A percentile compares a stretch with the other conserved stretches of the same genome.
phyloP scores from a whole-genome alignment of 2,329 filamentous ascomycete species.

The Fusarium abutilonis region DNA sequence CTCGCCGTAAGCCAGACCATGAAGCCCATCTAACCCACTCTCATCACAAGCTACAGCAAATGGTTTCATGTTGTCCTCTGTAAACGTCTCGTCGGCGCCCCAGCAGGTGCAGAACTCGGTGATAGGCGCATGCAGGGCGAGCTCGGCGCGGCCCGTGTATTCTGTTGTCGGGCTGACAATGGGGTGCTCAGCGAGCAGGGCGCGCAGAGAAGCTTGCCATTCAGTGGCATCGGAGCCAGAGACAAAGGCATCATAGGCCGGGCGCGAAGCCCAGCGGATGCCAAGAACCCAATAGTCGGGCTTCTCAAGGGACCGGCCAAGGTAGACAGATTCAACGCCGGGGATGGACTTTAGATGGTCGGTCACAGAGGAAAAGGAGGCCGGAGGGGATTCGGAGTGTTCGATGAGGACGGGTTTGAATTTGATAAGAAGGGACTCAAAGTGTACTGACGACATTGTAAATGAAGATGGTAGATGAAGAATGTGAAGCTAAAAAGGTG shows the following conservation, averaged over 20 bases:
- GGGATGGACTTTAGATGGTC: slow-evolving; percentile 46
- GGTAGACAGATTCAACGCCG: slow-evolving; percentile 49
- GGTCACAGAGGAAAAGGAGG: slow-evolving; percentile 43
- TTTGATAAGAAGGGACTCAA: slow-evolving; percentile 48
- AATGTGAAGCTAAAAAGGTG: background rate
- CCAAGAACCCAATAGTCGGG: slow-evolving; percentile 48
- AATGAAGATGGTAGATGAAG: slow-evolving; percentile 1
- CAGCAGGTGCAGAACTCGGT: slow-evolving; percentile 53
- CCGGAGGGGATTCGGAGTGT: slow-evolving; percentile 41
- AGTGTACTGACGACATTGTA: slow-evolving; percentile 43
- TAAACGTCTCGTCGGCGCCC: slow-evolving; percentile 48
- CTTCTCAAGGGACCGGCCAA: slow-evolving; percentile 50
- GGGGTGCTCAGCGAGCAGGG: slow-evolving; percentile 44
- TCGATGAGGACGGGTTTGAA: slow-evolving; percentile 46
- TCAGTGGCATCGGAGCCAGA: slow-evolving; percentile 54
- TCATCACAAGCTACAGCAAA: slow-evolving; percentile 43
- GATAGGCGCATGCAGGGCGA: slow-evolving; percentile 50
- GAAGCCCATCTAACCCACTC: slow-evolving; percentile 44
- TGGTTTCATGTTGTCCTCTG: slow-evolving; percentile 45
- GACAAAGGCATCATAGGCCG: slow-evolving; percentile 53
- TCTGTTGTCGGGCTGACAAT: slow-evolving; percentile 39
- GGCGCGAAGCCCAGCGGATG: slow-evolving; percentile 49
- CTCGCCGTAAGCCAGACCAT: slow-evolving; percentile 49
- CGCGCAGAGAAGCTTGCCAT: slow-evolving; percentile 52
- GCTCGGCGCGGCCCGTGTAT: slow-evolving; percentile 35